Evolutionary conservation across 805 yeast species (phyloP).

Genomic region (Blastobotrys mokoenaii): DNA sequence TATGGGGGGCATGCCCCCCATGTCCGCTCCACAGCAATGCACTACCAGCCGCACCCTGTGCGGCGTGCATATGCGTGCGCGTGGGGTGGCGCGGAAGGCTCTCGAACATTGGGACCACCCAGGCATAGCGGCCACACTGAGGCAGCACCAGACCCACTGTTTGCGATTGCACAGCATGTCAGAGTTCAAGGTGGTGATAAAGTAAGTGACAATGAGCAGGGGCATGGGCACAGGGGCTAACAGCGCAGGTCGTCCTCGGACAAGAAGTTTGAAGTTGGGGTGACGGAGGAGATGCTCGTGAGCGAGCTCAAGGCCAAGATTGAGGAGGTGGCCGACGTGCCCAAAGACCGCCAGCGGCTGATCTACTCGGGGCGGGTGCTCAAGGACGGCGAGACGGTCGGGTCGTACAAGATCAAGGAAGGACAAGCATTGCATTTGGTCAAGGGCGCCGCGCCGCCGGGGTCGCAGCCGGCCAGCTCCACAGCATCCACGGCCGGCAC

Average conservation of each 20-base stretch:
- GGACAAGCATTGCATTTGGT: slow-evolving; percentile 89
- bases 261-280: slow-evolving; percentile 60
- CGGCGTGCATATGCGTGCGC: too few species aligned
- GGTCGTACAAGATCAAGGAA: slow-evolving; percentile 67
- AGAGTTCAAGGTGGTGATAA: too few species aligned
- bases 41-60: too few species aligned
- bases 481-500: slow-evolving; percentile 22
- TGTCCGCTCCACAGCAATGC: too few species aligned
- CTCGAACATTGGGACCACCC: too few species aligned
- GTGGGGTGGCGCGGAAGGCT: too few species aligned
- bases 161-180: too few species aligned
- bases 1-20: too few species aligned
- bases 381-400: slow-evolving; percentile 71
- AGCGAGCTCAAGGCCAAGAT: slow-evolving; percentile 60
- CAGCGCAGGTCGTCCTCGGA: slow-evolving; percentile 47
- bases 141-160: too few species aligned
- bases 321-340: slow-evolving; percentile 52
- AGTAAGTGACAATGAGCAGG: too few species aligned
- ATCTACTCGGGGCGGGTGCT: slow-evolving; percentile 91
- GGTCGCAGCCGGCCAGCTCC: slow-evolving; percentile 19
- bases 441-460: slow-evolving; percentile 56
- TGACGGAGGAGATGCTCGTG: slow-evolving; percentile 49
- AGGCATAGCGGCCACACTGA: too few species aligned
- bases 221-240: too few species aligned
- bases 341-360: slow-evolving; percentile 75